Conservation (phyloP, 768 basidiomycete genomes). For the Serendipita vermifera region DNA sequence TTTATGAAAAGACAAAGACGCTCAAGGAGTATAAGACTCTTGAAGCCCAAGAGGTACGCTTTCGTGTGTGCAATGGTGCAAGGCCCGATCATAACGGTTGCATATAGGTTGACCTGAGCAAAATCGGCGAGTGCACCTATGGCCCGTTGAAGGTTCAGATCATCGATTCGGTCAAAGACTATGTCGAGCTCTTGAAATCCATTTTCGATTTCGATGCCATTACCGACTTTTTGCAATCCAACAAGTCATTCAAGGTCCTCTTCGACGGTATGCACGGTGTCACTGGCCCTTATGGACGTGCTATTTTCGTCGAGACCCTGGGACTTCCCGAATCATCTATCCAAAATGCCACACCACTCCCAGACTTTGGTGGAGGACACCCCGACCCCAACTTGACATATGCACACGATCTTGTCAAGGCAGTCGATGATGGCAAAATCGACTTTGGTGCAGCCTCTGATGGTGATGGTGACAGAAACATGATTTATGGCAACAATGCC, state of each 20-base stretch:
- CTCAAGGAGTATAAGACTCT: conserved; percentile 77
- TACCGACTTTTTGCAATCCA: conserved; percentile 68
- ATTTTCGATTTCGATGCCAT: conserved; percentile 95
- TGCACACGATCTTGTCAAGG: conserved; percentile 85
- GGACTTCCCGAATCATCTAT: conserved; percentile 66
- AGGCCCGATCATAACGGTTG: neutral
- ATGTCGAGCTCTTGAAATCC: conserved; percentile 62
- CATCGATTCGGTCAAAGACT: conserved; percentile 89
- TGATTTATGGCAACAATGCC: conserved; percentile 97
- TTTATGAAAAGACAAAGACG: conserved; percentile 81
- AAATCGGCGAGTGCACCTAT: conserved; percentile 63
- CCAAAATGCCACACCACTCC: conserved; percentile 83
- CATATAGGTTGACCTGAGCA: conserved; percentile 64
- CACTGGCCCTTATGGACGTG: conserved; percentile 89
- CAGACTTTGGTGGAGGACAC: conserved; percentile 95
- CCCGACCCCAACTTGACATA: conserved; percentile 98
- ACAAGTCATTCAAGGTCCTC: conserved; percentile 62
- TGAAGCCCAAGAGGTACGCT: conserved; percentile 57
- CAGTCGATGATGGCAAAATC: conserved; percentile 74
- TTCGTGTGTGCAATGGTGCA: neutral
- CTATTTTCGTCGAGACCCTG: conserved; percentile 72
- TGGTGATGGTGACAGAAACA: conserved; percentile 96
- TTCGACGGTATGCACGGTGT: conserved; percentile 97
- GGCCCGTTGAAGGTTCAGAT: conserved; percentile 78
- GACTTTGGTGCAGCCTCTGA: conserved; percentile 93